Percentiles rank a stretch among this genome's conserved stretches.
Conservation (phyloP, 495 filamentous ascomycete genomes). For the Xylaria intraflava region DNA sequence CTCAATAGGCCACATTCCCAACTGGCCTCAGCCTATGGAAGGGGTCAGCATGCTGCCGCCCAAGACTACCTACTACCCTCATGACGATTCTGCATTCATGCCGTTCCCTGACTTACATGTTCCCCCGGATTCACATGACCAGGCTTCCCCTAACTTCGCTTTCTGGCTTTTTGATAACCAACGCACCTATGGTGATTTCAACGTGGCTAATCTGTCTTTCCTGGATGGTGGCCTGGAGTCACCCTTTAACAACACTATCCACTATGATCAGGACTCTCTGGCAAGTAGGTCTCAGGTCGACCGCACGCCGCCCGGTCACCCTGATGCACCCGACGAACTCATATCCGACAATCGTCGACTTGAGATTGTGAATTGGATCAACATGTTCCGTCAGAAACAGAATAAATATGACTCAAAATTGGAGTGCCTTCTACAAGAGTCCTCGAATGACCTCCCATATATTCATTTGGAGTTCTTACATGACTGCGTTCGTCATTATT, state of each 20-base stretch:
- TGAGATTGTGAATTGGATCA: conserved; percentile 70
- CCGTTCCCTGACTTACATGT: conserved; percentile 32
- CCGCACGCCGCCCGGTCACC: conserved; percentile 63
- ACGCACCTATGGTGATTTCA: conserved; percentile 34
- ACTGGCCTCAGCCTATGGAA: conserved; percentile 33
- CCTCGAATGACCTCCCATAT: conserved; percentile 60
- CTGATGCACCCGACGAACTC: conserved; percentile 63
- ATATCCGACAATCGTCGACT: conserved; percentile 80
- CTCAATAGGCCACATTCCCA: conserved; percentile 13
- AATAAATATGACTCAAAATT: conserved; percentile 64
- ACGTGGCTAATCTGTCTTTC: conserved; percentile 38
- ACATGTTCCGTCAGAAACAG: conserved; percentile 68
- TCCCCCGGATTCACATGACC: conserved; percentile 25
- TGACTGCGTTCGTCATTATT: conserved; percentile 85
- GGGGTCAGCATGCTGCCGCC: conserved; percentile 40
- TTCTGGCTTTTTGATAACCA: conserved; percentile 46
- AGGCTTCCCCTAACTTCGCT: conserved; percentile 40
- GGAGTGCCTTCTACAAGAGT: conserved; percentile 63
- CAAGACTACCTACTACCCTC: conserved; percentile 37
- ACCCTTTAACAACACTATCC: conserved; percentile 44
- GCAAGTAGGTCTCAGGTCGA: conserved; percentile 68
- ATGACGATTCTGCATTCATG: conserved; percentile 31
- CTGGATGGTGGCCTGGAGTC: conserved; percentile 45
- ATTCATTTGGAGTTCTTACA: conserved; percentile 84
- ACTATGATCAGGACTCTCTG: conserved; percentile 47